Conservation (phyloP, 176 grass and related monocot genomes). For the Phyllostachys edulis region DNA sequence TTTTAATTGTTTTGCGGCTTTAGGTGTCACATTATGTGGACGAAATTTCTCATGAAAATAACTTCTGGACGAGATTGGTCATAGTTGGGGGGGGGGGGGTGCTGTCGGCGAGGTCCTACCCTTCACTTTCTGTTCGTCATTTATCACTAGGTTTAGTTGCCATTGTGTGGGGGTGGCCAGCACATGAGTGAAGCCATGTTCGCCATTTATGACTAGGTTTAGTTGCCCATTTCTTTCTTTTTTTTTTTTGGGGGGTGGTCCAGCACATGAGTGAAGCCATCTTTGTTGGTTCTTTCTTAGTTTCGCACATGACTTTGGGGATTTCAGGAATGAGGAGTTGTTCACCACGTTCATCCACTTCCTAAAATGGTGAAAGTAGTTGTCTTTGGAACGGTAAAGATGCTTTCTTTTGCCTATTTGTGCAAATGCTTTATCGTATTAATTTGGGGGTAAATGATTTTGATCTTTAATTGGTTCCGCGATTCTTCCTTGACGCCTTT, state of each 20-base stretch:
- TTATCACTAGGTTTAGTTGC: not conserved
- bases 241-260: not conserved
- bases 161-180: too few relatives aligned
- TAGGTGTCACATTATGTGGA: not conserved
- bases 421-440: not conserved
- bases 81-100: not conserved
- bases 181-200: too few relatives aligned
- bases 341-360: constrained; percentile 7
- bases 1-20: not conserved
- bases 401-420: constrained; percentile 7
- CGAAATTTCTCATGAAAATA: not conserved
- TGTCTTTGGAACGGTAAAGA: not conserved
- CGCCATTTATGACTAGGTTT: too few relatives aligned
- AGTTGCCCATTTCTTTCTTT: too few relatives aligned
- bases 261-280: not conserved
- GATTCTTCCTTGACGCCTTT: not conserved
- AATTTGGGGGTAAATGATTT: not conserved
- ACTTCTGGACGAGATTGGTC: not conserved
- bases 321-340: constrained; percentile 13
- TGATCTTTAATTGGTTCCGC: not conserved
- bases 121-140: not conserved
- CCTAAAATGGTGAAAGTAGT: not conserved
- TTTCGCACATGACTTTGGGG: not conserved
- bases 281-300: not conserved
- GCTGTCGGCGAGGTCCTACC: constrained; percentile 1